phyloP scores from a whole-genome alignment of 2,329 filamentous ascomycete genomes.

The Phialophora macrospora region DNA sequence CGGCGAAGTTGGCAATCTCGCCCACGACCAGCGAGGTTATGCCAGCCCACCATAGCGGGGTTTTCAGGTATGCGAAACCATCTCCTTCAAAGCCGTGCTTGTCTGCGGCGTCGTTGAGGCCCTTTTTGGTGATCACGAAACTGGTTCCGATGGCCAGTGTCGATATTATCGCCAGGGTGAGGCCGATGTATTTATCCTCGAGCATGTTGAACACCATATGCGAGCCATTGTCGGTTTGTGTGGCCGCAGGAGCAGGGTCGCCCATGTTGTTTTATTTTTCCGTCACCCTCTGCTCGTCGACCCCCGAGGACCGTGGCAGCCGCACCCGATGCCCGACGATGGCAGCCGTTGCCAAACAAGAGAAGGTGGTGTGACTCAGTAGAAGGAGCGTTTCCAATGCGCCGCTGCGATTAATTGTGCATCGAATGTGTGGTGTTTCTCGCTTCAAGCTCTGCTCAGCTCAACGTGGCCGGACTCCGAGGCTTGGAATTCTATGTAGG shows the following conservation, averaged over 20 bases:
- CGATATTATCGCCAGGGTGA: conserved; percentile 54
- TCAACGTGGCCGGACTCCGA: conserved; percentile 25
- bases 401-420: conserved; percentile 1
- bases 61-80: conserved; percentile 90
- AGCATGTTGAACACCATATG: conserved; percentile 33
- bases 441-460: conserved; percentile 6
- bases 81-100: conserved; percentile 96
- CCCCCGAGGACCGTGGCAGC: background rate
- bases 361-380: background rate
- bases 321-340: background rate
- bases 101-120: conserved; percentile 87
- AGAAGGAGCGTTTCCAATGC: conserved; percentile 3
- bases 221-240: conserved; percentile 7
- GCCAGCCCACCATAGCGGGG: conserved; percentile 96
- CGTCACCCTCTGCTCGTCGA: background rate
- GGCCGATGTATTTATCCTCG: conserved; percentile 52
- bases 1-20: conserved; percentile 95
- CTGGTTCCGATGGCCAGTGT: conserved; percentile 71
- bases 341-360: background rate
- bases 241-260: conserved; percentile 4
- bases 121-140: conserved; percentile 99
- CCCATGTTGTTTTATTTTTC: conserved; percentile 8
- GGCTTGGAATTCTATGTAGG: conserved; percentile 8
- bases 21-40: conserved; percentile 89
- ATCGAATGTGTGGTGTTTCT: background rate